Percentiles rank a stretch among this genome's conserved stretches.
phyloP scores from a whole-genome alignment of 164 flowering plant genomes.

The Vitis riparia region DNA sequence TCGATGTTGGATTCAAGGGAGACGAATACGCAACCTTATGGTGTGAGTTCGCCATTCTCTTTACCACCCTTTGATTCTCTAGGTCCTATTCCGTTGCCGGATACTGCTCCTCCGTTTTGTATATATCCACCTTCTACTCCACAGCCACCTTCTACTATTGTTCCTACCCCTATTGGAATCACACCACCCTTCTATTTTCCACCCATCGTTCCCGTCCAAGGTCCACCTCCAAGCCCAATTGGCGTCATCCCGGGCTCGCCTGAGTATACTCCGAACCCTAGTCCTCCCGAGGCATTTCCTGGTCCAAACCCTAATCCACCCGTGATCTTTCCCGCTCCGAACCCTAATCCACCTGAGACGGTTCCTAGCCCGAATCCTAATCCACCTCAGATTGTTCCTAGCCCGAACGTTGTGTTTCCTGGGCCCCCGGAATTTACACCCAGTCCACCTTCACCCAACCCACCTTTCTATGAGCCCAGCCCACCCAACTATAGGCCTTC shows the following conservation, averaged over 20 bases:
- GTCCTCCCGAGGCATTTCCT: no score
- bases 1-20: no score
- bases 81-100: constrained; percentile 46
- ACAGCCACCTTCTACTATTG: constrained; percentile 36
- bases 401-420: constrained; percentile 20
- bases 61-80: constrained; percentile 62
- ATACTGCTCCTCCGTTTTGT: constrained; percentile 57
- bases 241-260: constrained; percentile 25
- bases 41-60: constrained; percentile 55
- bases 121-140: constrained; percentile 52
- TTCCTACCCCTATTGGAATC: constrained; percentile 26
- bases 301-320: constrained; percentile 22
- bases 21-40: constrained; percentile 38
- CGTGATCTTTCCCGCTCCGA: not conserved
- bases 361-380: constrained; percentile 7
- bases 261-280: constrained; percentile 16
- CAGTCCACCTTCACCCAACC: constrained; percentile 17
- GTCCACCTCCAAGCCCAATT: constrained; percentile 50
- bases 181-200: constrained; percentile 21
- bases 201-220: constrained; percentile 36
- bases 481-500: constrained; percentile 33
- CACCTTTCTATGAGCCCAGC: not conserved
- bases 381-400: constrained; percentile 25
- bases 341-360: constrained; percentile 26
- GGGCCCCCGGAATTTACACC: constrained; percentile 18